These are phyloP conservation scores for Fonsecaea pedrosoi DNA, from an alignment of 2,329 filamentous ascomycete genomes.

Conservation along the genomic window DNA sequence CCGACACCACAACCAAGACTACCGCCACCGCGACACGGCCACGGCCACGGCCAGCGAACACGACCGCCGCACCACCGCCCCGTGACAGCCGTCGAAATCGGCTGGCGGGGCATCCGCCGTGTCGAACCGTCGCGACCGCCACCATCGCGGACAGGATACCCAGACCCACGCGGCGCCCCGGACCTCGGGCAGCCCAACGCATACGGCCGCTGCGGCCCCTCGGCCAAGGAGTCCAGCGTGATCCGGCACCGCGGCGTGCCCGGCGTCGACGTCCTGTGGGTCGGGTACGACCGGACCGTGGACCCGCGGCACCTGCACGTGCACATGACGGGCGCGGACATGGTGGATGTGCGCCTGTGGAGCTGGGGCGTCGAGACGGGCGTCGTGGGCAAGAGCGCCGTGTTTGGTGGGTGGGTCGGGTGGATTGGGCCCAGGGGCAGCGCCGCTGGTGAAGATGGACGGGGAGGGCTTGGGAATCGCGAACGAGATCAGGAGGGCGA, in stretches of 20 bases:
- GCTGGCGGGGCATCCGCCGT: constrained; percentile 3
- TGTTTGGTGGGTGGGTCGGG: background rate
- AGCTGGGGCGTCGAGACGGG: constrained; percentile 21
- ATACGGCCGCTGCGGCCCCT: constrained; percentile 4
- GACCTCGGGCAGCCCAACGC: too few species aligned
- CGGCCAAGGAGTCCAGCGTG: constrained; percentile 10
- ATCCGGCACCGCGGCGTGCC: constrained; percentile 22
- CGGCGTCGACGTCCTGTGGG: constrained; percentile 25
- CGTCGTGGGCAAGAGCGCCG: constrained; percentile 23
- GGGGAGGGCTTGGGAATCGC: too few species aligned
- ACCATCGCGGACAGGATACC: background rate
- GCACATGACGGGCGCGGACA: constrained; percentile 22
- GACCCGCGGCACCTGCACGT: constrained; percentile 12
- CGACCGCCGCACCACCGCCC: background rate
- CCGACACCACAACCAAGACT: background rate
- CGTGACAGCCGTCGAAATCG: background rate
- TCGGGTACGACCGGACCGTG: constrained; percentile 10
- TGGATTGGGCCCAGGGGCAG: constrained; percentile 20
- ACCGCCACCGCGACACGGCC: too few species aligned
- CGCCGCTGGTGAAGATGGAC: too few species aligned
- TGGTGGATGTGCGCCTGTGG: constrained; percentile 22
- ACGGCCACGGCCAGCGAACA: too few species aligned
- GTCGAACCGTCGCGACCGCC: background rate
- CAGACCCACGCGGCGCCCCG: background rate
- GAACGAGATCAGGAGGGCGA: too few species aligned